Evolutionary conservation across 129 eudicot species (phyloP).

Genomic region (Helichrysum umbraculigerum): DNA sequence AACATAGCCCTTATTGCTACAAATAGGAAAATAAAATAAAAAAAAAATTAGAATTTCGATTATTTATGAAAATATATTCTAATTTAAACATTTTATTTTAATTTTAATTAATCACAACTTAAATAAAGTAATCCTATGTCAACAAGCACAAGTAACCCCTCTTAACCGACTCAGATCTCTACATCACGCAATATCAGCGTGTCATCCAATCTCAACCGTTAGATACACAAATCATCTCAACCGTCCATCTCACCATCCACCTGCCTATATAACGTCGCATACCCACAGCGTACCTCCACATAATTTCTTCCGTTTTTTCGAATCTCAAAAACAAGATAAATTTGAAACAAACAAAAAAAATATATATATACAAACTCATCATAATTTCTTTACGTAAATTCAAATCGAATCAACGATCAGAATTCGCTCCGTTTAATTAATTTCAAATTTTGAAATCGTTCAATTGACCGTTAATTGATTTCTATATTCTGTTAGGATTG

Average conservation of each 20-base stretch:
- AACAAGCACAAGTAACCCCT: conserved; percentile 9
- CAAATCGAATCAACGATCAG: conserved; percentile 18
- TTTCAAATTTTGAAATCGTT: conserved; percentile 3
- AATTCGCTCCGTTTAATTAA: neutral
- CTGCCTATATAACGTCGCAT: conserved; percentile 14
- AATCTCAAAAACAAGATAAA: conserved; percentile 16
- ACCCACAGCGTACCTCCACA: conserved; percentile 10
- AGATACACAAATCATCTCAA: conserved; percentile 13
- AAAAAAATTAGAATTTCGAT: no score
- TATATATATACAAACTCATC: neutral
- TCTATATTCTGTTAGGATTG: conserved; percentile 14
- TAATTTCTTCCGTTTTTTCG: conserved; percentile 15
- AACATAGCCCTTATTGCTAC: no score
- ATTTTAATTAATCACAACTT: neutral
- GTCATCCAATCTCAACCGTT: conserved; percentile 30
- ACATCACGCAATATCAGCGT: conserved; percentile 22
- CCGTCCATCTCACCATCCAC: conserved; percentile 26
- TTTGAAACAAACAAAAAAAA: neutral
- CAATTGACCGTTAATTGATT: neutral
- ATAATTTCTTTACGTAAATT: no score
- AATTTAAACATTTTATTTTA: no score
- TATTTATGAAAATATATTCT: no score
- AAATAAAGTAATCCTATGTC: neutral
- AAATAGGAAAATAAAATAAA: no score
- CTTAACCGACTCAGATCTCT: conserved; percentile 31